A percentile compares a stretch with the other conserved stretches of the same genome.
phyloP scores from a whole-genome alignment of 345 rosid species.

The Salix arbutifolia region DNA sequence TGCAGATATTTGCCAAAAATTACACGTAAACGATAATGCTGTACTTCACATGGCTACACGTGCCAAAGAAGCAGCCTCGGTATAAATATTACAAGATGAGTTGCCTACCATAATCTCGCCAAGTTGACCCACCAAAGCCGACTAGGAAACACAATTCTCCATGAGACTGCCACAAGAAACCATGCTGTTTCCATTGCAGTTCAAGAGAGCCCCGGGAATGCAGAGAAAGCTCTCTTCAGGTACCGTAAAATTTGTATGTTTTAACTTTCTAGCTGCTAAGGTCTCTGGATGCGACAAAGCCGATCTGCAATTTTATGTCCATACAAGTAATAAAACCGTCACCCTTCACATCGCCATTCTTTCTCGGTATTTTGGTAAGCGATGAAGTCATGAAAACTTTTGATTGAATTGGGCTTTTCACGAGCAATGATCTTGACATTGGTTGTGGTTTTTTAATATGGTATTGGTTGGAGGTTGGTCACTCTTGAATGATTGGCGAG shows the following conservation, averaged over 20 bases:
- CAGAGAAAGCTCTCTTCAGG: neutral
- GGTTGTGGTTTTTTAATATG: too few relatives aligned
- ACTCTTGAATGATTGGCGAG: too few relatives aligned
- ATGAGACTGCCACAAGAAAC: neutral
- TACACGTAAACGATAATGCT: constrained; percentile 4
- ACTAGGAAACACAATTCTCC: neutral
- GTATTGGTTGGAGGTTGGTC: too few relatives aligned
- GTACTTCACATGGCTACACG: constrained; percentile 7
- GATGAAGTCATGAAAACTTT: too few relatives aligned
- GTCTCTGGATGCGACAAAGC: neutral
- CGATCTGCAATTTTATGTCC: neutral
- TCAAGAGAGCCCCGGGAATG: constrained; percentile 1
- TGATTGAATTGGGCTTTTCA: too few relatives aligned
- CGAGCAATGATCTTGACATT: too few relatives aligned
- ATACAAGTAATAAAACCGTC: constrained; percentile 5
- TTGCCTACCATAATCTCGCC: neutral
- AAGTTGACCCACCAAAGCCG: constrained; percentile 2
- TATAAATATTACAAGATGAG: neutral
- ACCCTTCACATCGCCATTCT: neutral
- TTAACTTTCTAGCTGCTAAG: neutral
- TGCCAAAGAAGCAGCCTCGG: neutral
- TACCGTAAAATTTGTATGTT: neutral
- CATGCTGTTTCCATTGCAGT: neutral
- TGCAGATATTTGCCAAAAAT: neutral
- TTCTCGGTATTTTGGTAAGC: constrained; percentile 4